Conservation (phyloP, 2,329 filamentous ascomycete genomes). For the Hymenotorrendiella dingleyae region DNA sequence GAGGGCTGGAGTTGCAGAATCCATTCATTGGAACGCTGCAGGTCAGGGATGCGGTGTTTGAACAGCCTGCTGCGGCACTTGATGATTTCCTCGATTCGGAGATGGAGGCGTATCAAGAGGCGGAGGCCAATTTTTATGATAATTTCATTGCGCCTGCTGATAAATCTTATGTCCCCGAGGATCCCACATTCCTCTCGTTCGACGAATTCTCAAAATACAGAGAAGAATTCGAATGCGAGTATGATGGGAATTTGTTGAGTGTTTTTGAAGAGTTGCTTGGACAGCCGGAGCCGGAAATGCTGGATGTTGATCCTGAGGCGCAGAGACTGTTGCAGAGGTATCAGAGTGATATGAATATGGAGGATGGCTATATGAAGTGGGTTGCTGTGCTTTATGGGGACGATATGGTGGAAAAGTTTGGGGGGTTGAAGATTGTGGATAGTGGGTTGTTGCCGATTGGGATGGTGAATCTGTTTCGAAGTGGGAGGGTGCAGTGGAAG, state of each 20-base stretch:
- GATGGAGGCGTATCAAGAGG: constrained; percentile 29
- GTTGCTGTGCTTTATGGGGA: constrained; percentile 33
- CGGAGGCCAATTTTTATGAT: constrained; percentile 31
- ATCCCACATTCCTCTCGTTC: constrained; percentile 33
- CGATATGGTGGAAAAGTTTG: constrained; percentile 36
- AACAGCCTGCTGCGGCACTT: constrained; percentile 23
- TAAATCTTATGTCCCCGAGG: constrained; percentile 1
- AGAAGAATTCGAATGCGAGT: constrained; percentile 30
- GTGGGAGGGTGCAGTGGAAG: constrained; percentile 34
- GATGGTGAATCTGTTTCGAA: constrained; percentile 34
- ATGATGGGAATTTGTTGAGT: constrained; percentile 7
- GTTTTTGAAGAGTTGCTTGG: constrained; percentile 30
- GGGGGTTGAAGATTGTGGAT: constrained; percentile 36
- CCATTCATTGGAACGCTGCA: constrained; percentile 34
- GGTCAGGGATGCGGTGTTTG: constrained; percentile 22
- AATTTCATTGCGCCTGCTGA: constrained; percentile 6
- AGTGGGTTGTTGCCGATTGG: constrained; percentile 36
- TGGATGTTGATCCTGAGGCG: constrained; percentile 21
- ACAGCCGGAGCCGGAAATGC: constrained; percentile 24
- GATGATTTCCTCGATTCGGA: constrained; percentile 30
- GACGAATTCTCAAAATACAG: constrained; percentile 35
- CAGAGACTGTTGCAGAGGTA: constrained; percentile 1
- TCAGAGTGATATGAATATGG: constrained; percentile 6
- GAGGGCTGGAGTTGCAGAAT: constrained; percentile 37
- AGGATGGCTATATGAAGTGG: constrained; percentile 34